Evolutionary conservation across 2,329 filamentous ascomycete genomes (phyloP), one percentile per base, ranked within the genome.

Genomic region (Colletotrichum melonis): DNA sequence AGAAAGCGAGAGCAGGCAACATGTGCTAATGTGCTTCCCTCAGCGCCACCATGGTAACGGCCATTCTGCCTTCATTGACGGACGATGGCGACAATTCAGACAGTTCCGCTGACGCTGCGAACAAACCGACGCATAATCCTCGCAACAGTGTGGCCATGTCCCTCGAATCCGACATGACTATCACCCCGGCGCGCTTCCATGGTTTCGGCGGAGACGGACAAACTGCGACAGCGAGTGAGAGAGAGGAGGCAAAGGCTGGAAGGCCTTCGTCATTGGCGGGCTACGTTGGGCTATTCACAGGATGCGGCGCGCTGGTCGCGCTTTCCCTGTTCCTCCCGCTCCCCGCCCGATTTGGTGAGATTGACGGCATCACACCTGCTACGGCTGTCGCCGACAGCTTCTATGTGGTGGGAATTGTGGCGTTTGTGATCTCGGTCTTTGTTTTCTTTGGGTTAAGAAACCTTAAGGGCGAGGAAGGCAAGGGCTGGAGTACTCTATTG

Each of bases 31-130:
- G 7, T 22, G 4, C 35, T 59, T 9, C 35, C 12, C 73, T 12
- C 68, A 91, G 89, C 5, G 89, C 95, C 16, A 98, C 97, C 1
- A 99, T 99, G 97, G 97, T 99, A 24, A 98, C 97, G 9, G 97
- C 97, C 4, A 95, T 97, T 58, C 87, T 99, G 28, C 97, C 97
- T 1, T 92, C 89, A 12, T 83, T 93, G 76, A 92, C 90, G 5
- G 88, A 89, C 75, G 88, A 90, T 38, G 83, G 79, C 52, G 79
- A 79, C 52, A 75, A 78, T 1, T 76, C 70, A 52, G 79, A 76
- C 72, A 74, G 79, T 77, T 69, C 78, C 4, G 75, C 71, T 3
- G 74, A 76, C 22, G 77, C 77, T 46, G 66, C 66, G 1, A 79
- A 78, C 42, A 86, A 86, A 77, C 79, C 81, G 14, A 75, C 81